Percentiles rank a stretch among this genome's conserved stretches.
phyloP scores from a whole-genome alignment of 148 eudicot genomes.

The Amaranthus hypochondriacus region DNA sequence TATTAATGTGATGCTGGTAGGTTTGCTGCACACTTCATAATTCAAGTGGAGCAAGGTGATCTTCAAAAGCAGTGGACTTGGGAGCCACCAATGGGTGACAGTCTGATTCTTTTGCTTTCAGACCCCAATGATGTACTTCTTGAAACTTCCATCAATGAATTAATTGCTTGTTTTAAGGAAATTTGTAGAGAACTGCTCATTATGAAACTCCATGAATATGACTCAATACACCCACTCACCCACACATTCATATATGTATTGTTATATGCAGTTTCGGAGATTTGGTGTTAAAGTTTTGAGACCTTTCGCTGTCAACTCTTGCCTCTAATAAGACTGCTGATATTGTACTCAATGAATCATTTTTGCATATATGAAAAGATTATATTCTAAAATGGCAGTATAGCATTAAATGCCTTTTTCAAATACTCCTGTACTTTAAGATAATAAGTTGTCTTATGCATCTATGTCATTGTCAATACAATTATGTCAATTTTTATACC shows the following conservation, averaged over 20 bases:
- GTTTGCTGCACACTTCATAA: slow-evolving; percentile 61
- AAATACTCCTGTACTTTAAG: no score
- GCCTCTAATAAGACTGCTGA: no score
- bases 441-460: no score
- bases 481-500: no score
- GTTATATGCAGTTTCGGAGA: neutral
- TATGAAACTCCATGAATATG: neutral
- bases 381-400: no score
- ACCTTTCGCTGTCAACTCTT: no score
- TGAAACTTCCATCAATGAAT: slow-evolving; percentile 7
- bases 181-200: neutral
- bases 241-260: neutral
- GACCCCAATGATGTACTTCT: slow-evolving; percentile 88
- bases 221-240: neutral
- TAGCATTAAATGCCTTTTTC: no score
- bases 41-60: slow-evolving; percentile 67
- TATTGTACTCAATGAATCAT: no score
- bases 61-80: slow-evolving; percentile 80
- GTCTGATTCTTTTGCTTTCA: slow-evolving; percentile 83
- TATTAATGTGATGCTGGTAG: slow-evolving; percentile 34
- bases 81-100: slow-evolving; percentile 87
- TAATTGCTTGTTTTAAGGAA: slow-evolving; percentile 2
- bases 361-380: no score
- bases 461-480: no score
- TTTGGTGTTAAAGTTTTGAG: neutral